These are phyloP conservation scores for Barbarea vulgaris DNA, from an alignment of 345 rosid species.

Conservation along the genomic window DNA sequence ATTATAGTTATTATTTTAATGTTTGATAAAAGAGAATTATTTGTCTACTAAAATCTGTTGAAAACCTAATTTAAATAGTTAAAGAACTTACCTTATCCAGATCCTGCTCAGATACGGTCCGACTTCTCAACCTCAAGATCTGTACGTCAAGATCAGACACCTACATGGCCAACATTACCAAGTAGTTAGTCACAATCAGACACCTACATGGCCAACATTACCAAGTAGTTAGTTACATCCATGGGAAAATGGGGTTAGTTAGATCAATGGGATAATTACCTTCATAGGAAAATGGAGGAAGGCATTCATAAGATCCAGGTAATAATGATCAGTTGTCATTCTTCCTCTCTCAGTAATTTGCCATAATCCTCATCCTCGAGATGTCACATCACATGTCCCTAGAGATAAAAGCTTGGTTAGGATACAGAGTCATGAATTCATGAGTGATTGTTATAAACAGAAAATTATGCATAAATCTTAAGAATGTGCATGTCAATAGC, in stretches of 20 bases:
- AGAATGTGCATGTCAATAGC: background rate
- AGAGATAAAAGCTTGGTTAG: constrained; percentile 6
- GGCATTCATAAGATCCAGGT: background rate
- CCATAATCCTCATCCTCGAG: background rate
- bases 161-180: background rate
- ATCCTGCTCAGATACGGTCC: background rate
- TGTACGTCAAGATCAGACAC: background rate
- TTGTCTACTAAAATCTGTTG: background rate
- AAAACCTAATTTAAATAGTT: background rate
- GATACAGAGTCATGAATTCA: constrained; percentile 1
- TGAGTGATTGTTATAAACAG: background rate
- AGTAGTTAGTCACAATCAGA: no score
- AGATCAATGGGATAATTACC: background rate
- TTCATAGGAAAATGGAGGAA: no score
- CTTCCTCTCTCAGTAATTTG: background rate
- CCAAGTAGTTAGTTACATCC: background rate
- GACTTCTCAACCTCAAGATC: background rate
- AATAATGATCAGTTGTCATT: background rate
- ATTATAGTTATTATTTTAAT: no score
- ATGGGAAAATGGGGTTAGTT: background rate
- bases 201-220: no score
- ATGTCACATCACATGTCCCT: no score
- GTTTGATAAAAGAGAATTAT: background rate
- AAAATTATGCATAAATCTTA: constrained; percentile 1
- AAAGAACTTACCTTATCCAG: background rate